Evolutionary conservation across 1,139 yeast genomes (phyloP).

Genomic region (Spathaspora sp.): DNA sequence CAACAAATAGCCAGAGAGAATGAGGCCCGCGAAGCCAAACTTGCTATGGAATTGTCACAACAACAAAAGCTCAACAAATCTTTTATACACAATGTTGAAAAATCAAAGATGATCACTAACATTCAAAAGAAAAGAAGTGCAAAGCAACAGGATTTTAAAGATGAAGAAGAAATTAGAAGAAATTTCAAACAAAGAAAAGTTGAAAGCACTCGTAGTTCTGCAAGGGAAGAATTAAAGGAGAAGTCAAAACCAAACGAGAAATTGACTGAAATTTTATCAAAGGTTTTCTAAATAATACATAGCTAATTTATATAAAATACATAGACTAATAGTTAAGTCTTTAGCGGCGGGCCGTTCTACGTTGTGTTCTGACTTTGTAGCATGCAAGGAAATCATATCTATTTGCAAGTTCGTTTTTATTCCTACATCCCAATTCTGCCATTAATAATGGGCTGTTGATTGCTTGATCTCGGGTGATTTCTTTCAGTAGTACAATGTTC

Average conservation of each 20-base stretch:
- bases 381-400: conserved; percentile 24
- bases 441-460: conserved; percentile 22
- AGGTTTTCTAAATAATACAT: conserved; percentile 22
- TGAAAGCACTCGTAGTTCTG: conserved; percentile 64
- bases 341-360: background rate
- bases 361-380: conserved; percentile 8
- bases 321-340: background rate
- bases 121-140: conserved; percentile 55
- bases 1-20: conserved; percentile 91
- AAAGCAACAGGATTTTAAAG: conserved; percentile 16
- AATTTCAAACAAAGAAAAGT: conserved; percentile 64
- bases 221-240: conserved; percentile 47
- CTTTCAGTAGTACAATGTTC: conserved; percentile 20
- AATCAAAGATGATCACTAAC: conserved; percentile 73
- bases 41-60: conserved; percentile 85
- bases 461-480: conserved; percentile 21
- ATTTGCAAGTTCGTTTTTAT: conserved; percentile 20
- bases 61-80: conserved; percentile 84
- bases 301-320: conserved; percentile 1
- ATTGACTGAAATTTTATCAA: conserved; percentile 46
- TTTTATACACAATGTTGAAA: conserved; percentile 81
- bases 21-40: conserved; percentile 82
- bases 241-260: conserved; percentile 42
- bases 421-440: conserved; percentile 19
- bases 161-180: conserved; percentile 44